Percentiles rank a stretch among this genome's conserved stretches.
These are phyloP conservation scores for Phyllostachys edulis DNA, from an alignment of 176 grass and related monocot genomes.

Conservation along the genomic window DNA sequence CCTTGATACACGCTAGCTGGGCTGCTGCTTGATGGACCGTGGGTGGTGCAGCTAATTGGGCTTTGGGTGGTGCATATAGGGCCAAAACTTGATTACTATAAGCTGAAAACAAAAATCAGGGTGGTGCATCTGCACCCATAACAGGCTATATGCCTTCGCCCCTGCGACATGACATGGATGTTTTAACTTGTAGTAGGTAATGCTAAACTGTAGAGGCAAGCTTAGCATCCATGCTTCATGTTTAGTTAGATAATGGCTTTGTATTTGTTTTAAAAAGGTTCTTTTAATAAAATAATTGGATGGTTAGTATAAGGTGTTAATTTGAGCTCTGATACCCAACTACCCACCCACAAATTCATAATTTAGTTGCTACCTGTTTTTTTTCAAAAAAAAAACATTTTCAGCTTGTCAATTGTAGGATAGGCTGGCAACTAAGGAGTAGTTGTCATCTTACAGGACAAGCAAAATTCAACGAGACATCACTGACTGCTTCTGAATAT, in stretches of 20 bases:
- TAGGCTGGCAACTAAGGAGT: constrained; percentile 11
- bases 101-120: too few species aligned
- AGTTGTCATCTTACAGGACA: neutral
- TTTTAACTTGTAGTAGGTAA: constrained; percentile 46
- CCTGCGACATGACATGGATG: constrained; percentile 43
- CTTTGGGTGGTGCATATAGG: too few species aligned
- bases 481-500: neutral
- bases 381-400: neutral
- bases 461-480: constrained; percentile 1
- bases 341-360: neutral
- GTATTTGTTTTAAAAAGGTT: neutral
- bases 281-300: neutral
- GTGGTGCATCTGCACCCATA: too few species aligned
- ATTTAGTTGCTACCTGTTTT: neutral
- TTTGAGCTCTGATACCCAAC: too few species aligned
- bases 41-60: too few species aligned
- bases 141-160: too few species aligned
- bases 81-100: too few species aligned
- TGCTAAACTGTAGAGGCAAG: constrained; percentile 10
- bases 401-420: constrained; percentile 9
- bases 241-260: neutral
- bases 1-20: too few species aligned
- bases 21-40: too few species aligned
- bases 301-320: neutral
- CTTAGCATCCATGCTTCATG: constrained; percentile 2